Evolutionary conservation across 2,329 filamentous ascomycete species (phyloP), one percentile per base, ranked within the genome.

Genomic region (Pyricularia pennisetigena): DNA sequence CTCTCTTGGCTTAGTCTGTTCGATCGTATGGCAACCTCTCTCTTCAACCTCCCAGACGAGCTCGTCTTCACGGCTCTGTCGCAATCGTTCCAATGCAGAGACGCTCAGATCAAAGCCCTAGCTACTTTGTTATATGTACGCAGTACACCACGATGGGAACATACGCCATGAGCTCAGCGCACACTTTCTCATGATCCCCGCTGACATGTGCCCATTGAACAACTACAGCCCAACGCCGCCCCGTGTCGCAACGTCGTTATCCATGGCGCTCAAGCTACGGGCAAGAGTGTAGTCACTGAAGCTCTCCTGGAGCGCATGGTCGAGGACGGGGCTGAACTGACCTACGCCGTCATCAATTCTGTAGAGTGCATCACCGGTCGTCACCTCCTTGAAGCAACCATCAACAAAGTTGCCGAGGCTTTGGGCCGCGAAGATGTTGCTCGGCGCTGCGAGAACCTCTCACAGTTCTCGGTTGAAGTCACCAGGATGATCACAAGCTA

Each of bases 201-300:
- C 32, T 26, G 29, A 66, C 59, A 61, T 61, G 26, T 28, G 59
- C 59, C 23, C 12, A 14, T 16, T 7, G 4, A 28, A 26, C 2
- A 62, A 24, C 29, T 16, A 16, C 74, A 92, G 87, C 85, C 88
- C 26, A 78, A 81, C 64, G 83, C 89, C n/a, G 89, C 91, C 32
- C 89, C 87, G 68, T 91, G 90, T 68, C 82, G 87, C 12, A 91
- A 91, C 70, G 77, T 97, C 12, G 88, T 97, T 26, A 78, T 96
- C 65, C 89, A 98, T 77, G 95, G 95, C 66, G 87, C 93, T 32
- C 89, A 94, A 74, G 90, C 93, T 2, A 97, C 94, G 0, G 94
- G 93, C 59, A 98, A 98, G 80, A 92, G 88, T 35, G 86, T 86
- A 65, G 84, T 97, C 66, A 82, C 90, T 3, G 82, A 83, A 68